These are phyloP conservation scores for Pseudogymnoascus sp. DNA, from an alignment of 2,329 filamentous ascomycete genomes.

Conservation along the genomic window DNA sequence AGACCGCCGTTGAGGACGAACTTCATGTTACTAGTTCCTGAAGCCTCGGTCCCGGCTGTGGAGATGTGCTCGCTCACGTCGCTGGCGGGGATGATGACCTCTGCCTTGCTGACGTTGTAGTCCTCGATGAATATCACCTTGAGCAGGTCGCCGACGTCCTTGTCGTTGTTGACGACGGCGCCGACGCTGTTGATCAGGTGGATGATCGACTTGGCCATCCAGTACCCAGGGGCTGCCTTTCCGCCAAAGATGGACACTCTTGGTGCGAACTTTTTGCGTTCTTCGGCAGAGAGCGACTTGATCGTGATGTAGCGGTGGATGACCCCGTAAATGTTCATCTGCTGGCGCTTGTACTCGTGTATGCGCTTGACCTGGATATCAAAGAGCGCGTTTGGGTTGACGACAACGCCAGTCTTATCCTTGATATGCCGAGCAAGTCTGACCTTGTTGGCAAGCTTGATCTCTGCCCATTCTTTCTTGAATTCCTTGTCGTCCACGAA, in stretches of 20 bases:
- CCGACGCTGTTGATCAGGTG: slow-evolving; percentile 92
- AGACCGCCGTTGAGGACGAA: slow-evolving; percentile 95
- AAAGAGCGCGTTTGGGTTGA: slow-evolving; percentile 83
- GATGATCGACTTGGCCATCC: slow-evolving; percentile 99
- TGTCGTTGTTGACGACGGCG: slow-evolving; percentile 81
- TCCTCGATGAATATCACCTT: slow-evolving; percentile 97
- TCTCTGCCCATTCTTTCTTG: slow-evolving; percentile 88
- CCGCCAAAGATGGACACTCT: slow-evolving; percentile 95
- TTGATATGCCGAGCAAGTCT: slow-evolving; percentile 88
- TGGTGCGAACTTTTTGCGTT: slow-evolving; percentile 77
- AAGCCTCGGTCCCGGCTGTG: slow-evolving; percentile 86
- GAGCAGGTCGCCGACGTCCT: slow-evolving; percentile 82
- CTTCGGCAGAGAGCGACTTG: slow-evolving; percentile 73
- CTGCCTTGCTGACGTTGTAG: slow-evolving; percentile 99
- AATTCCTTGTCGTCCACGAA: slow-evolving; percentile 80
- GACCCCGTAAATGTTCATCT: slow-evolving; percentile 97
- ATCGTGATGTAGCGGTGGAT: slow-evolving; percentile 89
- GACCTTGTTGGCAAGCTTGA: slow-evolving; percentile 95
- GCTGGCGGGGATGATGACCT: slow-evolving; percentile 89
- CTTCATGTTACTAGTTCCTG: slow-evolving; percentile 97
- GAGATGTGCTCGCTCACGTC: slow-evolving; percentile 98
- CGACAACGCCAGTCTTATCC: slow-evolving; percentile 64
- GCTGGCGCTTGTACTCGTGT: slow-evolving; percentile 98
- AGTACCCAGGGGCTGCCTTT: slow-evolving; percentile 96
- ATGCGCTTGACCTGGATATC: slow-evolving; percentile 99